phyloP scores from a whole-genome alignment of 176 grass and related monocot genomes.

The Rhynchospora pubera region DNA sequence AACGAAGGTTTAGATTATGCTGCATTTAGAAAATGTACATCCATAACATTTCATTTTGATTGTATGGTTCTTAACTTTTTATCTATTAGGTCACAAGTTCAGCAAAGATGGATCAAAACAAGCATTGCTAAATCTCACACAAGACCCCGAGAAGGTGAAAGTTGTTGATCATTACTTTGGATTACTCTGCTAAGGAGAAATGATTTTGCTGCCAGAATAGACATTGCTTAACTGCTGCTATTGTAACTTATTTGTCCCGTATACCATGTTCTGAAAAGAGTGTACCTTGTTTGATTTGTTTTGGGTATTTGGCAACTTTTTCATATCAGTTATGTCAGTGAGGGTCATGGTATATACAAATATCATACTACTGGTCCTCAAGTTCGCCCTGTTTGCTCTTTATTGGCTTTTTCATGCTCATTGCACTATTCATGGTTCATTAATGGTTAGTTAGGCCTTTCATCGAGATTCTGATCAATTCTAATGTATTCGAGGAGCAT shows the following conservation, averaged over 20 bases:
- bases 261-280: not conserved
- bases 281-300: not conserved
- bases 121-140: conserved; percentile 78
- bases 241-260: not conserved
- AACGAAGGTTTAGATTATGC: not conserved
- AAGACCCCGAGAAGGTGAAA: conserved; percentile 82
- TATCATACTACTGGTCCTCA: not conserved
- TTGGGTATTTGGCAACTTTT: conserved; percentile 2
- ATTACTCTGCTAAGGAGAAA: too few species aligned
- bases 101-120: conserved; percentile 92
- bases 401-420: not conserved
- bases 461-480: not conserved
- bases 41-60: not conserved
- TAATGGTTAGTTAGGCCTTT: not conserved
- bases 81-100: conserved; percentile 72
- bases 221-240: not conserved
- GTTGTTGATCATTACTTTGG: conserved; percentile 11
- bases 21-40: not conserved
- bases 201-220: not conserved
- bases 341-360: not conserved
- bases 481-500: not conserved
- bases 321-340: not conserved
- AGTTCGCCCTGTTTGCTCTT: not conserved
- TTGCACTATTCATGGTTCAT: not conserved
- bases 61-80: not conserved